Evolutionary conservation across 2,329 filamentous ascomycete genomes (phyloP).

Genomic region (Xylariaceae sp.): DNA sequence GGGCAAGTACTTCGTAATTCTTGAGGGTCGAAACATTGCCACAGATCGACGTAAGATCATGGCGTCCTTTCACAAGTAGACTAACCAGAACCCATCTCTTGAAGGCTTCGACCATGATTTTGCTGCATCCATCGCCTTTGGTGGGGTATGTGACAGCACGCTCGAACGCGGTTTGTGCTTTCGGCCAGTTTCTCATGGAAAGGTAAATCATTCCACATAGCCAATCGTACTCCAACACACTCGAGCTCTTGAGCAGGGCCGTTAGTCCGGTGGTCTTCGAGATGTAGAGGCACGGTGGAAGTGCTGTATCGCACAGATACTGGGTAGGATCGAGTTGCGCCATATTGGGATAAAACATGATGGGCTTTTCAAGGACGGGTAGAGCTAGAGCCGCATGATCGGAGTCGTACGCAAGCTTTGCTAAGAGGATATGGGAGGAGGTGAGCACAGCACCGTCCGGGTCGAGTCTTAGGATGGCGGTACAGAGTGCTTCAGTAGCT

Average conservation of each 20-base stretch:
- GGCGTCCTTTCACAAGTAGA: constrained; percentile 63
- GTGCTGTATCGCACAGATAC: constrained; percentile 41
- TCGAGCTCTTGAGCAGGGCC: constrained; percentile 43
- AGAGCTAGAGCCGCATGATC: constrained; percentile 51
- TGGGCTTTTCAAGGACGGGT: constrained; percentile 57
- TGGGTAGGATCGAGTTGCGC: constrained; percentile 34
- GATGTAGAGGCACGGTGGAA: constrained; percentile 53
- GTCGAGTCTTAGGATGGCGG: constrained; percentile 60
- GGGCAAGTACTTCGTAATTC: constrained; percentile 52
- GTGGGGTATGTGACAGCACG: constrained; percentile 63
- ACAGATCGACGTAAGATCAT: constrained; percentile 50
- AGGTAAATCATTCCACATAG: constrained; percentile 61
- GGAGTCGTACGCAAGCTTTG: constrained; percentile 54
- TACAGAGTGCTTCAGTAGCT: constrained; percentile 42
- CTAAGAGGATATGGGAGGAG: constrained; percentile 53
- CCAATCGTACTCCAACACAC: constrained; percentile 64
- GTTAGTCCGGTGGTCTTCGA: constrained; percentile 54
- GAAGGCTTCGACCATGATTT: constrained; percentile 81
- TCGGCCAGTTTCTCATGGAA: constrained; percentile 54
- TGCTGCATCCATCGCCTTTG: constrained; percentile 58
- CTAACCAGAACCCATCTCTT: constrained; percentile 83
- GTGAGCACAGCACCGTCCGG: constrained; percentile 63
- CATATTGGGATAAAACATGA: constrained; percentile 59
- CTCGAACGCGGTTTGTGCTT: constrained; percentile 57
- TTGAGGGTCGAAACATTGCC: constrained; percentile 40